Conservation (phyloP, 805 yeast genomes). For the Zygotorulaspora chibaensis region DNA sequence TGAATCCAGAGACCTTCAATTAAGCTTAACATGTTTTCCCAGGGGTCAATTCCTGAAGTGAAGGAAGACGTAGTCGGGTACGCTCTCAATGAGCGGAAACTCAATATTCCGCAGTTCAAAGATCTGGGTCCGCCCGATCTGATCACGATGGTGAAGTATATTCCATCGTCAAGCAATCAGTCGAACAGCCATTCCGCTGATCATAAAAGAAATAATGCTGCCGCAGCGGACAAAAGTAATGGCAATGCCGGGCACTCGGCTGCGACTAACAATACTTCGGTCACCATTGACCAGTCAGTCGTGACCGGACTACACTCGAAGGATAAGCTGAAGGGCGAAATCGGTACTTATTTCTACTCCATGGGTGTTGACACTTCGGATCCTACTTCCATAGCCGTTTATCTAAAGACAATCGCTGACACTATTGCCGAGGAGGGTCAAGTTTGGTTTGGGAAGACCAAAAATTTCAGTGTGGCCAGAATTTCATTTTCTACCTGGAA, state of each 20-base stretch:
- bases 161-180: conserved; percentile 20
- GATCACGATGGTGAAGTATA: conserved; percentile 39
- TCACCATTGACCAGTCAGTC: conserved; percentile 18
- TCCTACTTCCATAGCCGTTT: conserved; percentile 74
- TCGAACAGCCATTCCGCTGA: conserved; percentile 7
- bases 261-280: conserved; percentile 7
- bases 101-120: conserved; percentile 51
- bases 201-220: conserved; percentile 3
- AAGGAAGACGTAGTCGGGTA: conserved; percentile 55
- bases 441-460: conserved; percentile 75
- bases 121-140: conserved; percentile 74
- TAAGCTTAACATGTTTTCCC: conserved; percentile 37
- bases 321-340: conserved; percentile 43
- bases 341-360: conserved; percentile 71
- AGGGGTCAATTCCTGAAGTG: conserved; percentile 64
- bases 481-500: conserved; percentile 67
- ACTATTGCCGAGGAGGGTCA: conserved; percentile 59
- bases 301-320: conserved; percentile 26
- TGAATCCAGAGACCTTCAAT: too few relatives aligned
- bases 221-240: not conserved
- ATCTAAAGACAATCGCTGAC: conserved; percentile 62
- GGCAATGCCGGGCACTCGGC: conserved; percentile 1
- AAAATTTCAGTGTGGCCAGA: conserved; percentile 64
- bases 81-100: conserved; percentile 60
- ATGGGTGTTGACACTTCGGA: conserved; percentile 74